Conservation (phyloP, 345 rosid species). For the Conringia planisiliqua region DNA sequence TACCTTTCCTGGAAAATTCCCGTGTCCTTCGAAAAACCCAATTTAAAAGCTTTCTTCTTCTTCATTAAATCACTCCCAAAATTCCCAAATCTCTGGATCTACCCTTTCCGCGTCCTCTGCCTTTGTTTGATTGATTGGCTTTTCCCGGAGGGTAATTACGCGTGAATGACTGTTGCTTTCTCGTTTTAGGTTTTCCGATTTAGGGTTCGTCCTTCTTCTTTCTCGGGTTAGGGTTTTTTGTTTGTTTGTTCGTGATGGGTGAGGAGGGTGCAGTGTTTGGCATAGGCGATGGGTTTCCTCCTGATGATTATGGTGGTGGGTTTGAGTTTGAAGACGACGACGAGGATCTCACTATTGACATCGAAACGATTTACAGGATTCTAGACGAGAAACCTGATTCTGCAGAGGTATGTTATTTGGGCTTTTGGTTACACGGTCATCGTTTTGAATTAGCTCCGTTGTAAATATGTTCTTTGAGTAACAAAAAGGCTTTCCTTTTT, state of each 20-base stretch:
- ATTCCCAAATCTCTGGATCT: slow-evolving; percentile 4
- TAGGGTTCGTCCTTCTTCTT: background rate
- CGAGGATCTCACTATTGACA: slow-evolving; percentile 40
- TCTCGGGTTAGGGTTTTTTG: slow-evolving; percentile 11
- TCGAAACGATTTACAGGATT: slow-evolving; percentile 37
- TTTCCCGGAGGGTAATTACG: background rate
- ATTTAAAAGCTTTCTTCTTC: background rate
- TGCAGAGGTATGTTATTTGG: slow-evolving; percentile 34
- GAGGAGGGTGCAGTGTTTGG: slow-evolving; percentile 29
- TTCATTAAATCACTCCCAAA: background rate
- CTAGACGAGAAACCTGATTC: slow-evolving; percentile 37
- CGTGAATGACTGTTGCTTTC: slow-evolving; percentile 1
- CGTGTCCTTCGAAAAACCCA: slow-evolving; percentile 7
- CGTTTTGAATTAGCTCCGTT: background rate
- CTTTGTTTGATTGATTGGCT: background rate
- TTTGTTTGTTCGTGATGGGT: slow-evolving; percentile 32
- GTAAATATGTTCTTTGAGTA: background rate
- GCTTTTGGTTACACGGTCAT: background rate
- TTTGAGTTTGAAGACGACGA: slow-evolving; percentile 23
- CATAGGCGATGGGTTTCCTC: slow-evolving; percentile 10
- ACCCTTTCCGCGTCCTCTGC: background rate
- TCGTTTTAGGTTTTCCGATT: slow-evolving; percentile 1
- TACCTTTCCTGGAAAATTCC: slow-evolving; percentile 32
- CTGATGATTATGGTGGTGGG: slow-evolving; percentile 21
- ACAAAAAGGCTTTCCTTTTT: background rate